Evolutionary conservation across 345 rosid genomes (phyloP).

Genomic region (Gossypium turneri): DNA sequence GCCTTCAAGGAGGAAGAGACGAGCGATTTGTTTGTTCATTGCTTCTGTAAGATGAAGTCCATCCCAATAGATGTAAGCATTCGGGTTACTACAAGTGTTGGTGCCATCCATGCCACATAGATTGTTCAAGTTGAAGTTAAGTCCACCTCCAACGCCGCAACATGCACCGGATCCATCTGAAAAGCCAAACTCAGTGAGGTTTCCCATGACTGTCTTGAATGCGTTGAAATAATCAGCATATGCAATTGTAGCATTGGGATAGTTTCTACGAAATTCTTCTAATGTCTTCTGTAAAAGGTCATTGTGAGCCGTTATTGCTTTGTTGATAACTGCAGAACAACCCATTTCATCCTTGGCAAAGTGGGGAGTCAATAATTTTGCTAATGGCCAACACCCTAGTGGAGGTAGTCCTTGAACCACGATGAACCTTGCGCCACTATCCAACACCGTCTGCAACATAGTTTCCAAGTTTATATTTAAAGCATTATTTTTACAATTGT

Average conservation of each 20-base stretch:
- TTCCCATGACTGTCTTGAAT: background rate
- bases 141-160: conserved; percentile 37
- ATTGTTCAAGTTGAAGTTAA: conserved; percentile 33
- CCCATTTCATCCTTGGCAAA: conserved; percentile 28
- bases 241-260: conserved; percentile 4
- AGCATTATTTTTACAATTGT: background rate
- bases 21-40: conserved; percentile 24
- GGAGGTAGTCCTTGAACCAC: conserved; percentile 51
- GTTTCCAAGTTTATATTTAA: background rate
- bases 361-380: conserved; percentile 7
- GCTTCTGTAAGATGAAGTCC: conserved; percentile 49
- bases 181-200: conserved; percentile 21
- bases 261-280: conserved; percentile 10
- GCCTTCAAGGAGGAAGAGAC: conserved; percentile 33
- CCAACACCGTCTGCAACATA: conserved; percentile 28
- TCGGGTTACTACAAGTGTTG: conserved; percentile 27
- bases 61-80: conserved; percentile 33
- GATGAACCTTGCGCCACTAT: conserved; percentile 37
- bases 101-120: conserved; percentile 30
- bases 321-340: conserved; percentile 27
- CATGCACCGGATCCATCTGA: conserved; percentile 35
- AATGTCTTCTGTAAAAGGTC: conserved; percentile 32
- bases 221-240: conserved; percentile 31
- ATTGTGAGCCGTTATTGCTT: conserved; percentile 29
- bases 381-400: conserved; percentile 37